Evolutionary conservation across 1,139 yeast species (phyloP).

Genomic region (Sugiyamaella xylanicola): DNA sequence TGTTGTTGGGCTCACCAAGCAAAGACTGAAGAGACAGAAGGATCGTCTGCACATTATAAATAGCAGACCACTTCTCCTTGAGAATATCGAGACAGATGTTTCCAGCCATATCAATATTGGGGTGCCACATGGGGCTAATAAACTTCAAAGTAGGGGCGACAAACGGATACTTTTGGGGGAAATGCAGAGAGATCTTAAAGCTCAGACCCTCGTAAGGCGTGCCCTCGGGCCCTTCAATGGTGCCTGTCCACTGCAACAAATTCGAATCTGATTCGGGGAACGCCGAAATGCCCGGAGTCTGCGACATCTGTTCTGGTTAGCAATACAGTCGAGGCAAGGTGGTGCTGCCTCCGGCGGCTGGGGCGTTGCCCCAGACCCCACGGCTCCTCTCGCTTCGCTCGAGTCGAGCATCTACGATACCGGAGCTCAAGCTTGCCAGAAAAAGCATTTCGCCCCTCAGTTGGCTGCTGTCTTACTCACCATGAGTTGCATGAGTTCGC

Average conservation of each 20-base stretch:
- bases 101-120: slow-evolving; percentile 68
- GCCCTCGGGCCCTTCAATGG: slow-evolving; percentile 63
- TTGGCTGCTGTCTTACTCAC: slow-evolving; percentile 26
- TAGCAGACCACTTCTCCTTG: slow-evolving; percentile 71
- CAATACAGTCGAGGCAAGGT: not conserved
- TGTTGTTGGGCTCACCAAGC: slow-evolving; percentile 57
- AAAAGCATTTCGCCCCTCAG: not conserved
- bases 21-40: slow-evolving; percentile 60
- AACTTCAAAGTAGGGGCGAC: slow-evolving; percentile 63
- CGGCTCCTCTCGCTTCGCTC: not conserved
- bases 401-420: not conserved
- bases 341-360: slow-evolving; percentile 1
- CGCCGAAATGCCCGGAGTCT: slow-evolving; percentile 54
- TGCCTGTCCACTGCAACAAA: slow-evolving; percentile 61
- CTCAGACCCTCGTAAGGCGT: slow-evolving; percentile 61
- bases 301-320: slow-evolving; percentile 43
- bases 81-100: slow-evolving; percentile 59
- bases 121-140: slow-evolving; percentile 70
- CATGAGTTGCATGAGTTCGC: slow-evolving; percentile 55
- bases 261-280: slow-evolving; percentile 57
- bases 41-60: slow-evolving; percentile 62
- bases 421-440: no score
- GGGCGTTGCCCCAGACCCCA: not conserved
- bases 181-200: slow-evolving; percentile 55
- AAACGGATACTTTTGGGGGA: slow-evolving; percentile 64